Percentiles rank a stretch among this genome's conserved stretches.
These are phyloP conservation scores for Lagenaria siceraria DNA, from an alignment of 306 rosid species.

Conservation along the genomic window DNA sequence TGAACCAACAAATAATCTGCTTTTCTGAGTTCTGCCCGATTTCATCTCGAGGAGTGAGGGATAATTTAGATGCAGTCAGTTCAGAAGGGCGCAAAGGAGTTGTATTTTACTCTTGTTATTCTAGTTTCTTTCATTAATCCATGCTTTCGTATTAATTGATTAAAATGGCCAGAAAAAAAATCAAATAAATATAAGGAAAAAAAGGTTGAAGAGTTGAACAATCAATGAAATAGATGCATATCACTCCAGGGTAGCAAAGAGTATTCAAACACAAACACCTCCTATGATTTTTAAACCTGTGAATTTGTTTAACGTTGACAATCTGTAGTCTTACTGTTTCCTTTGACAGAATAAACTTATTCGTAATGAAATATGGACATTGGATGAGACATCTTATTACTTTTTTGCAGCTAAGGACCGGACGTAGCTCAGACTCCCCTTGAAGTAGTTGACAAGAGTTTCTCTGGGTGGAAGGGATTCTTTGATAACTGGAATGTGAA, in stretches of 20 bases:
- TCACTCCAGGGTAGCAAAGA: neutral
- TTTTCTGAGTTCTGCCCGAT: neutral
- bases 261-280: neutral
- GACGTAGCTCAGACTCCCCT: neutral
- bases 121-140: neutral
- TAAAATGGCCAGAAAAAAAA: neutral
- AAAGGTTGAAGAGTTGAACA: neutral
- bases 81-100: neutral
- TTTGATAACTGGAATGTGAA: constrained; percentile 29
- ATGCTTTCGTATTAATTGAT: neutral
- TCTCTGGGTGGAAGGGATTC: constrained; percentile 16
- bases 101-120: neutral
- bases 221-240: neutral
- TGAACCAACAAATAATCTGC: neutral
- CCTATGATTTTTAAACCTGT: neutral
- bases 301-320: neutral
- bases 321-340: neutral
- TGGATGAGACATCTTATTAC: neutral
- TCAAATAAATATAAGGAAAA: neutral
- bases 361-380: neutral
- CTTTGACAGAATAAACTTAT: neutral
- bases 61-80: neutral
- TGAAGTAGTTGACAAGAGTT: constrained; percentile 7
- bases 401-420: constrained; percentile 7
- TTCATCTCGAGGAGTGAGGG: neutral